Percentiles rank a stretch among this genome's conserved stretches.
Conservation (phyloP, 2,329 filamentous ascomycete genomes). For the Phyllachora maydis region DNA sequence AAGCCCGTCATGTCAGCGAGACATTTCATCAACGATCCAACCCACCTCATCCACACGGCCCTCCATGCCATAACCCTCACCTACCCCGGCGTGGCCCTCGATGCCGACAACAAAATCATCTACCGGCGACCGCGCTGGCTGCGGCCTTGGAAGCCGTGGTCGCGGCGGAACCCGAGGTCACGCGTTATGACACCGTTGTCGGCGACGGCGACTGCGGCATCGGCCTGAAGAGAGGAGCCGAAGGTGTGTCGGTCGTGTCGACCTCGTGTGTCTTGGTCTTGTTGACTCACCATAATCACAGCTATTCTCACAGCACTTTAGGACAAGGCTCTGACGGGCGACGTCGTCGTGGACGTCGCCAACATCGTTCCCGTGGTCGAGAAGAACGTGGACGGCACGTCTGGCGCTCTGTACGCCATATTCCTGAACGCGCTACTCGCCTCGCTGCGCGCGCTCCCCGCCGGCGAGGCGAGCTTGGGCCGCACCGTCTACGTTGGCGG, state of each 20-base stretch:
- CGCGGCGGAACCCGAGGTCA: constrained; percentile 48
- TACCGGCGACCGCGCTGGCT: constrained; percentile 46
- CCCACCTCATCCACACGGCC: constrained; percentile 56
- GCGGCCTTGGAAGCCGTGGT: constrained; percentile 40
- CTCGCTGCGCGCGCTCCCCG: constrained; percentile 23
- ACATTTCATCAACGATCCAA: constrained; percentile 78
- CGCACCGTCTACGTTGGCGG: constrained; percentile 68
- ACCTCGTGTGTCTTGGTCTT: background rate
- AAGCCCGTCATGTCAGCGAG: constrained; percentile 41
- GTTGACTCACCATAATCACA: constrained; percentile 10
- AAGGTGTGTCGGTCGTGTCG: constrained; percentile 25
- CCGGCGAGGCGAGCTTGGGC: constrained; percentile 50
- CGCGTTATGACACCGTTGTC: constrained; percentile 59
- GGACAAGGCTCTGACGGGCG: constrained; percentile 22
- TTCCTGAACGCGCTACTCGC: constrained; percentile 74
- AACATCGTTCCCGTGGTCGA: constrained; percentile 33
- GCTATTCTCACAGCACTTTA: constrained; percentile 29
- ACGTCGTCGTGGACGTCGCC: constrained; percentile 29
- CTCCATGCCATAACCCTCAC: constrained; percentile 60
- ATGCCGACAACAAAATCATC: constrained; percentile 63
- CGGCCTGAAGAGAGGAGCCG: constrained; percentile 69
- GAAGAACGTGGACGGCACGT: constrained; percentile 38
- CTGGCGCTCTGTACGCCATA: constrained; percentile 49
- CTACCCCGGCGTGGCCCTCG: constrained; percentile 67
- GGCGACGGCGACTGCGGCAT: constrained; percentile 84